These are phyloP conservation scores for Aspergillus chevalieri DNA, from an alignment of 2,329 filamentous ascomycete genomes.

Conservation along the genomic window DNA sequence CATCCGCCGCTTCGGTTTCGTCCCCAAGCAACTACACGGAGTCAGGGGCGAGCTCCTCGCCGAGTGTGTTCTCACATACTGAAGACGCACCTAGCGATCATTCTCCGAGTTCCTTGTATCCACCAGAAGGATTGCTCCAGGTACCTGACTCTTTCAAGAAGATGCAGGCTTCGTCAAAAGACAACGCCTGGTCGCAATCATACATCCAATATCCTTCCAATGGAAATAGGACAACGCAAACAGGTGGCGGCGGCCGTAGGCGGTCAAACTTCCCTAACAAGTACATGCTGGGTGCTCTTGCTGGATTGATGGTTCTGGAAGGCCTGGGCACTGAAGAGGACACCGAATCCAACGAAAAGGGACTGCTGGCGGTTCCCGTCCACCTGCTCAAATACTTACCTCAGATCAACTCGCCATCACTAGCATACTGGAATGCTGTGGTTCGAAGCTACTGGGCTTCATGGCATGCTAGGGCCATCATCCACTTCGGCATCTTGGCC, in stretches of 20 bases:
- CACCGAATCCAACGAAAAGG: constrained; percentile 57
- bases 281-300: constrained; percentile 87
- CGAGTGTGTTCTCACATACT: constrained; percentile 35
- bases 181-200: constrained; percentile 34
- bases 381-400: constrained; percentile 45
- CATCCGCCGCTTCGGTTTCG: constrained; percentile 33
- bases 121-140: constrained; percentile 39
- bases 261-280: constrained; percentile 57
- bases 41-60: constrained; percentile 30
- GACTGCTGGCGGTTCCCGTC: constrained; percentile 60
- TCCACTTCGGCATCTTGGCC: constrained; percentile 45
- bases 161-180: constrained; percentile 32
- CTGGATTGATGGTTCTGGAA: constrained; percentile 86
- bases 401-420: constrained; percentile 15
- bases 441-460: constrained; percentile 26
- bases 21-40: constrained; percentile 36
- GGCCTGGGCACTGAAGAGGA: constrained; percentile 64
- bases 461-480: constrained; percentile 33
- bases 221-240: constrained; percentile 26
- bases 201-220: constrained; percentile 28
- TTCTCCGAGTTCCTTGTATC: constrained; percentile 25
- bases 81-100: constrained; percentile 31
- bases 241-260: constrained; percentile 39
- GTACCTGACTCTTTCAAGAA: constrained; percentile 39
- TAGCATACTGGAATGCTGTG: constrained; percentile 20